Percentiles rank a stretch among this genome's conserved stretches.
Evolutionary conservation across 306 rosid species (phyloP).

Genomic region (Chamaecrista fasciculata): DNA sequence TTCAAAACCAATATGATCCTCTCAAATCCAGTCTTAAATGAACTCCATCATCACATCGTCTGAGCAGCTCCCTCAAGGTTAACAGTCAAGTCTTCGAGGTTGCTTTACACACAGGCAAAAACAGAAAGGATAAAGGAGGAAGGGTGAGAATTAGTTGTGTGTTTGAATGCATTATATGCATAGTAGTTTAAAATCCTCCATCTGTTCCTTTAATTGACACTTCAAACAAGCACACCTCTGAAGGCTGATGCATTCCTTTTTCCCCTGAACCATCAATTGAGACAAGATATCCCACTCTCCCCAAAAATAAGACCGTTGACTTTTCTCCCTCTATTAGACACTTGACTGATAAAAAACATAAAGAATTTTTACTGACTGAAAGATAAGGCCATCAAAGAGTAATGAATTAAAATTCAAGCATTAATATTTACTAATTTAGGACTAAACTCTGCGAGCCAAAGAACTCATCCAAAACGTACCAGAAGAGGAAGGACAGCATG

Average conservation of each 20-base stretch:
- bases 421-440: not conserved
- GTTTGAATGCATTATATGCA: not conserved
- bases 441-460: not conserved
- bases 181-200: not conserved
- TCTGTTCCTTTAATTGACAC: not conserved
- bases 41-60: not conserved
- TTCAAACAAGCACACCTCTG: not conserved
- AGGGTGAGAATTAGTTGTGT: not conserved
- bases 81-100: not conserved
- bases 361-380: not conserved
- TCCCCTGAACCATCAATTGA: slow-evolving; percentile 11
- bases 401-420: not conserved
- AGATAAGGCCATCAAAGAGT: not conserved
- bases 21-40: not conserved
- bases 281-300: not conserved
- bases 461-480: slow-evolving; percentile 43
- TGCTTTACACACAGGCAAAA: not conserved
- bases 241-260: not conserved
- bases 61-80: not conserved
- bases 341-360: not conserved
- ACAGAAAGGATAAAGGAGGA: not conserved
- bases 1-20: not conserved
- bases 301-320: too few relatives aligned
- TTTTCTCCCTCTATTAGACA: too few relatives aligned
- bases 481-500: slow-evolving; percentile 81